Conservation (phyloP, 768 basidiomycete species). For the Kwoniella botswanensis region DNA sequence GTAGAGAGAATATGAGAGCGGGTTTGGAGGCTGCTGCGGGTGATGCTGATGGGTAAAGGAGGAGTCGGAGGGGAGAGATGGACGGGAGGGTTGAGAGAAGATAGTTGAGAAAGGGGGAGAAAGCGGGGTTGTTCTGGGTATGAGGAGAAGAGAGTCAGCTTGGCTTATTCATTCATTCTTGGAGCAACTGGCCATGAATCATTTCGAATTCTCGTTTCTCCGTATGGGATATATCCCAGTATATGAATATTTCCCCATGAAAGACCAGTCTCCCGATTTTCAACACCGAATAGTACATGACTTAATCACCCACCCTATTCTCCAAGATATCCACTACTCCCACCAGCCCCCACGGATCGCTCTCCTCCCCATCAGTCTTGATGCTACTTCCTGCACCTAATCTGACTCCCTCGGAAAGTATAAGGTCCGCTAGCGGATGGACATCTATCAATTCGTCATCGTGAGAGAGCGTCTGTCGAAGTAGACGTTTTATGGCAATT, state of each 20-base stretch:
- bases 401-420: constrained; percentile 70
- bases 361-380: constrained; percentile 86
- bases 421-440: constrained; percentile 76
- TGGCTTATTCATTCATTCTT: not conserved
- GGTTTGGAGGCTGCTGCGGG: constrained; percentile 63
- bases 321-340: constrained; percentile 79
- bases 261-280: not conserved
- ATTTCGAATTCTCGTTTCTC: too few relatives aligned
- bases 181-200: too few relatives aligned
- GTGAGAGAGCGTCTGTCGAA: constrained; percentile 68
- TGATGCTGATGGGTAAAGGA: constrained; percentile 62
- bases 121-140: constrained; percentile 69
- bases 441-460: constrained; percentile 77
- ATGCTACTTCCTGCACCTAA: constrained; percentile 74
- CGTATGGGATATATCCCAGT: too few relatives aligned
- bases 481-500: constrained; percentile 64
- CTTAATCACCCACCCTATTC: constrained; percentile 64
- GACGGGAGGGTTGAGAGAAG: constrained; percentile 66
- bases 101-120: constrained; percentile 74
- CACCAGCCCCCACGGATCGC: constrained; percentile 87
- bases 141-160: constrained; percentile 5
- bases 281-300: not conserved
- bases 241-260: too few relatives aligned
- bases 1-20: constrained; percentile 83
- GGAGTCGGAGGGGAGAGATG: constrained; percentile 64